Base-by-base conservation (phyloP, 257 asterid genomes). In the Striga asiatica region DNA sequence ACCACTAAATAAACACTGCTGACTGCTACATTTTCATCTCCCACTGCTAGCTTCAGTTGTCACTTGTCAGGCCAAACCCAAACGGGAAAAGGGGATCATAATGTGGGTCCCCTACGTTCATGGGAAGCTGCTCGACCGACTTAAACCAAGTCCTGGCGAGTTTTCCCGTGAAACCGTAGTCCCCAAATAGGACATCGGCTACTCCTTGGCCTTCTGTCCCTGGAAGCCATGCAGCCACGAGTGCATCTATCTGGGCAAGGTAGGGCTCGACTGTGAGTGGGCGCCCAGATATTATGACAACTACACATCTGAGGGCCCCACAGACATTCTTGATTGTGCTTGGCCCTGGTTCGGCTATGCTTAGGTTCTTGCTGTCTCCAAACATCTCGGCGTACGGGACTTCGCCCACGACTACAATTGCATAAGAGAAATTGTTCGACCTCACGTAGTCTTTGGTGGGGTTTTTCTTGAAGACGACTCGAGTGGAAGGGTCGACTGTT, bases 221-320 rank as follows among this genome's bases (percentile, higher is more conserved):
- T 0, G 84, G 84, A 54, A 75, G 78, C 89, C 89, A 81, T 16
- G 82, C 85, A 5, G 82, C 82, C 45, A 81, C 85, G 12, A 81
- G 69, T 10, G 84, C 84, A 3, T 73, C 84, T 14, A 81, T 75
- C 14, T 39, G 43, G 12, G 69, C 54, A 37, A 81, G 53, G 49
- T 71, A 70, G 3, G 78, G 84, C 65, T 81, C 65, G 1, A 81
- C 62, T 54, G 74, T 74, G 5, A 81, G 48, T 2, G 89, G 85
- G 5, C 85, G 71, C 17, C 82, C 85, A 3, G 82, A 75, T 42
- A 2, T 14, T 18, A 39, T 39, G 13, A 78, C 58, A 2, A 81
- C 82, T 1, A 72, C 82, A 53, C 89, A 77, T 58, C 66, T 73
- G 22, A 75, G 62, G 5, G 7, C 49, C 25, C 41, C 62, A 51